Evolutionary conservation across 164 flowering plant genomes (phyloP), one percentile per base, ranked within the genome.

Genomic region (Taxillus chinensis): DNA sequence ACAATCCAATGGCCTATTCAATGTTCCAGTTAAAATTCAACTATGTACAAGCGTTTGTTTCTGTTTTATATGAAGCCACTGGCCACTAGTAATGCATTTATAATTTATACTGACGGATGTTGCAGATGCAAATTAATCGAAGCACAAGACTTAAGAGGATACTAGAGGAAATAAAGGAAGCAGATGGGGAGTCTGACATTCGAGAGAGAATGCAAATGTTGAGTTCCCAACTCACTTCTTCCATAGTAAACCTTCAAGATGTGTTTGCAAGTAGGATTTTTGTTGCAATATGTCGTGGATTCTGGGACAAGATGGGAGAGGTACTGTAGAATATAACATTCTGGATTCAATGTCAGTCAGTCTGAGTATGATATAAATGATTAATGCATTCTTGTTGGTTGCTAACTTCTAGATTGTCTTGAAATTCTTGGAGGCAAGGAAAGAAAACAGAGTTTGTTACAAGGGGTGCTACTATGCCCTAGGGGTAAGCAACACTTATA

Each of bases 271-370:
- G 82, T 64, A 72, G 75, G 53, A 84, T 91, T 58, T 91, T 89
- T 55, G 73, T 89, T 17, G 85, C 96, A 62, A 70, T 73, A 8
- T 83, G 89, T 56, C 92, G 96, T 65, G 96, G 87, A 56, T 84
- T 83, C 59, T 91, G 98, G 98, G 96, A 91, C 64, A 85, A 79
- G 61, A 86, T 91, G 98, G 98, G 95, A 65, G 92, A 89, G 91
- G 97, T 91, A 71, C 67, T 27, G 8, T 39, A 27, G 3, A 46
- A 46, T 2, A 8, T 53, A 5, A 39, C 42, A 2, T 8, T 46
- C 4, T 16, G 11, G 3, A 10, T 13, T 6, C 39, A n/a, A 39
- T 53, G 45, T 53, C 55, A 49, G 10, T 13, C 27, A 14, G 52
- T n/a, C 13, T 49, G 5, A 49, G 52, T 12, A 38, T 45, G 55